phyloP scores from a whole-genome alignment of 192 early-diverging fungal species.

The Obelidium mucronatum region DNA sequence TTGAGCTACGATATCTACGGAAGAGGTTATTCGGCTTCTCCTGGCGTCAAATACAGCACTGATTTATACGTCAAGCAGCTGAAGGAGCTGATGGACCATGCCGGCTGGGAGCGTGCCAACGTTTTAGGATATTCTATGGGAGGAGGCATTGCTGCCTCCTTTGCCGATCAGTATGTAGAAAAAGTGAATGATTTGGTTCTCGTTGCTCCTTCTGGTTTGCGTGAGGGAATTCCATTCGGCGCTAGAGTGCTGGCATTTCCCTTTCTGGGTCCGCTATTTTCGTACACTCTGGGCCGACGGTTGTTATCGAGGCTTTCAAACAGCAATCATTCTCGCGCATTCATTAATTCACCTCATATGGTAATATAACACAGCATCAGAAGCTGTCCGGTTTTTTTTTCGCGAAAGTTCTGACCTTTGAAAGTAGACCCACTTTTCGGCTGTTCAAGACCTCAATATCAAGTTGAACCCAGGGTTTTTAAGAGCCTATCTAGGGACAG shows the following conservation, averaged over 20 bases:
- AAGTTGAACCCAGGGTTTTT: constrained; percentile 20
- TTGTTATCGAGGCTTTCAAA: background rate
- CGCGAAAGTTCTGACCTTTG: background rate
- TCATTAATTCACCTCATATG: constrained; percentile 25
- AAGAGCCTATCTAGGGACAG: constrained; percentile 9
- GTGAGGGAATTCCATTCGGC: background rate
- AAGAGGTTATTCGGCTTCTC: constrained; percentile 1
- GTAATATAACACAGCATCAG: constrained; percentile 1
- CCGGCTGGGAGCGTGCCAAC: background rate
- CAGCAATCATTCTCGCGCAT: constrained; percentile 2
- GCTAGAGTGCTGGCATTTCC: background rate
- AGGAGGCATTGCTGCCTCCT: constrained; percentile 15
- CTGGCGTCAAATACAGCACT: constrained; percentile 8
- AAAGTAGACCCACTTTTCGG: background rate
- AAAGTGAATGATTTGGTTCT: constrained; percentile 12
- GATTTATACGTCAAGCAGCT: constrained; percentile 12
- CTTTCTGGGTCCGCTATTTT: constrained; percentile 14
- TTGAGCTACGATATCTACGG: constrained; percentile 23
- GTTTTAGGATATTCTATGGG: constrained; percentile 22
- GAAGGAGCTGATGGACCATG: constrained; percentile 16
- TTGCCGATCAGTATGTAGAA: constrained; percentile 12
- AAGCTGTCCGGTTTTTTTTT: background rate
- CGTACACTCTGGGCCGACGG: constrained; percentile 9
- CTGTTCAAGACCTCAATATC: constrained; percentile 21
- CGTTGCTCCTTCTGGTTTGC: constrained; percentile 21